Base-by-base conservation (phyloP, 2,329 filamentous ascomycete genomes). In the Lachnellula subtilissima region DNA sequence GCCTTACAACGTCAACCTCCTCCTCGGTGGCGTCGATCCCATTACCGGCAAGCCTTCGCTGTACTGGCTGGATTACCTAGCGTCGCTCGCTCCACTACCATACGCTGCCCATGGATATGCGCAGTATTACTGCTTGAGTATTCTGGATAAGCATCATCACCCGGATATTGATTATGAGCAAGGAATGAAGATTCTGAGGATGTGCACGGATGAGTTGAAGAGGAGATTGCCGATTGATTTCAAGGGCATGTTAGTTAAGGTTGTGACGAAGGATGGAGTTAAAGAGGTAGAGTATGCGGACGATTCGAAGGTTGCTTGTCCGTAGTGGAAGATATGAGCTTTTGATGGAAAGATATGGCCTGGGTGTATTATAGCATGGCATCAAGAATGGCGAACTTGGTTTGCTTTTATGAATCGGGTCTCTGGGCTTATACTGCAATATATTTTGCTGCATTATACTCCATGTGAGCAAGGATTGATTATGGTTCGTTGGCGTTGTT, bases 101-200 rank as follows among this genome's bases (percentile, higher is more conserved):
- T 99, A 99, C 71, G 95, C 94, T 49, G 94, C 94, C 59, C 95
- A 99, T 69, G 94, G 94, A 66, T 99, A 99, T 76, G 94, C 94
- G 66, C 94, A 99, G 76, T 97, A 97, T 81, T 99, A 99, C 81
- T 99, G 94, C 74, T 82, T 99, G 59, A 95, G 91, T 6, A 95
- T 96, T 66, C 85, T 99, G 51, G 94, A 99, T 78, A 99, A 99
- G 80, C 94, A 99, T 74, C 94, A 99, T 73, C 89, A 97, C 70
- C 93, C 94, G 48, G 88, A 97, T 70, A 97, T 99, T 74, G 83
- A 82, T 59, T 85, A 94, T 53, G 91, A 88, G 61, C 84, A 96
- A 73, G 94, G 94, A 55, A 83, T 96, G 76, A 94, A 96, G 80
- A 85, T 99, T 61, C 78, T 99, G 69, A 87, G 84, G 67, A 88